Percentiles rank a stretch among this genome's conserved stretches.
These are phyloP conservation scores for Xylaria bambusicola DNA, from an alignment of 495 filamentous ascomycete genomes.

Conservation along the genomic window DNA sequence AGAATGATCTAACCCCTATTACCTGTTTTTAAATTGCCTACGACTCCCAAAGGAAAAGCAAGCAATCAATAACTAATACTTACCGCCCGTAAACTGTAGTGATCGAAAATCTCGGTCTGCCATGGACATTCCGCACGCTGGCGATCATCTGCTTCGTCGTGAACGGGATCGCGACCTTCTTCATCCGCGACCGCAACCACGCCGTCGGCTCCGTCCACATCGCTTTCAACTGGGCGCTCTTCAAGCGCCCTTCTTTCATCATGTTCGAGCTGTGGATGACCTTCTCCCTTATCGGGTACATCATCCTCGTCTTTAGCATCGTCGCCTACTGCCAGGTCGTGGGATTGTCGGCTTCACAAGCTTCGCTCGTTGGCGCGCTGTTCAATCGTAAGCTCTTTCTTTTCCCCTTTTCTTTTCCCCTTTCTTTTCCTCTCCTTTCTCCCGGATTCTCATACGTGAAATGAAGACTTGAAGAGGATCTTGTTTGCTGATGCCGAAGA, in stretches of 20 bases:
- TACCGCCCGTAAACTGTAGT: slow-evolving; percentile 7
- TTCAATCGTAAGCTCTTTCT: slow-evolving; percentile 59
- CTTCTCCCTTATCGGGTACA: slow-evolving; percentile 71
- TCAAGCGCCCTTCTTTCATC: slow-evolving; percentile 62
- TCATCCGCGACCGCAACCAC: slow-evolving; percentile 70
- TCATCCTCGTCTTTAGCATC: slow-evolving; percentile 71
- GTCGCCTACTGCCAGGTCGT: slow-evolving; percentile 66
- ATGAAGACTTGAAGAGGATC: too few relatives aligned
- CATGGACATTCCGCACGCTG: slow-evolving; percentile 70
- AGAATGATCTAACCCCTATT: too few relatives aligned
- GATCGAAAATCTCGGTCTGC: slow-evolving; percentile 61
- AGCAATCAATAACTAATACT: too few relatives aligned
- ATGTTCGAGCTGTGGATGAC: slow-evolving; percentile 69
- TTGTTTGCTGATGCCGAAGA: slow-evolving; percentile 5
- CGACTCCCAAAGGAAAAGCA: too few relatives aligned
- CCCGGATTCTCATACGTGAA: too few relatives aligned
- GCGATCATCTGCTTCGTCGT: slow-evolving; percentile 61
- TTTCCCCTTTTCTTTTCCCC: neutral
- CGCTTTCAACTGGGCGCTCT: slow-evolving; percentile 63
- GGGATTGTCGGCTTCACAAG: slow-evolving; percentile 66
- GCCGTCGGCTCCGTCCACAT: slow-evolving; percentile 62
- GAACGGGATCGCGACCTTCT: slow-evolving; percentile 57
- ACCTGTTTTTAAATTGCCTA: neutral
- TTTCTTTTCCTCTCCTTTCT: too few relatives aligned
- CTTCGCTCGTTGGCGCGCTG: slow-evolving; percentile 68